A percentile compares a stretch with the other conserved stretches of the same genome.
phyloP scores from a whole-genome alignment of 2,329 filamentous ascomycete genomes.

The Sporothrix mexicana region DNA sequence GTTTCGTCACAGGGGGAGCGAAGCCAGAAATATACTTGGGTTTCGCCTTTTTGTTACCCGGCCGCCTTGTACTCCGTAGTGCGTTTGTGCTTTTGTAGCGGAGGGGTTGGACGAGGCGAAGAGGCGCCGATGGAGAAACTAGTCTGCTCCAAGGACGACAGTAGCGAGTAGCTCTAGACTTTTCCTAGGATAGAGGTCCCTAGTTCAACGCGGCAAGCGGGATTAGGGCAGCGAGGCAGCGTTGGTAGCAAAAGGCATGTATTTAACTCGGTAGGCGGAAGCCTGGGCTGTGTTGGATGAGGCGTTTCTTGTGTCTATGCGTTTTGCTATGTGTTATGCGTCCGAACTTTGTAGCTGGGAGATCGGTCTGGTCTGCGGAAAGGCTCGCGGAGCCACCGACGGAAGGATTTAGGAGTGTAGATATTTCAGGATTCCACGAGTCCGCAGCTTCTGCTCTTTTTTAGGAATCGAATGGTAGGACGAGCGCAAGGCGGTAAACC shows the following conservation, averaged over 20 bases:
- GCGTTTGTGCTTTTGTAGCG: background rate
- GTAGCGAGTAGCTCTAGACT: conserved; percentile 26
- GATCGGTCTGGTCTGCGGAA: background rate
- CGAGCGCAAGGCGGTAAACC: background rate
- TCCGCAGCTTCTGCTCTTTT: background rate
- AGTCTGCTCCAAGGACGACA: background rate
- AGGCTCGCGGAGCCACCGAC: background rate
- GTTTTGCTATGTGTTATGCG: background rate
- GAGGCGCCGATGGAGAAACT: conserved; percentile 16
- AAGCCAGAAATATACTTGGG: background rate
- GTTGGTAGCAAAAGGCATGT: background rate
- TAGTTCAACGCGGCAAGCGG: conserved; percentile 20
- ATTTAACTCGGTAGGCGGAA: background rate
- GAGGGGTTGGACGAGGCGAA: conserved; percentile 19
- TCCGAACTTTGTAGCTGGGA: background rate
- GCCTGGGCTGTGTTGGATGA: conserved; percentile 12
- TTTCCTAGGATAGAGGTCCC: conserved; percentile 13
- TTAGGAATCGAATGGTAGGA: background rate
- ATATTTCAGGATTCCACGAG: background rate
- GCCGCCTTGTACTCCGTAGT: conserved; percentile 12
- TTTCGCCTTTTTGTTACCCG: background rate
- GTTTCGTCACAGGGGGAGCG: background rate
- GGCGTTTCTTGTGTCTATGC: conserved; percentile 9
- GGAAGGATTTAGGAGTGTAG: background rate
- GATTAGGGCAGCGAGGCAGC: conserved; percentile 15